A percentile compares a stretch with the other conserved stretches of the same genome.
phyloP scores from a whole-genome alignment of 768 basidiomycete genomes.

The Suillus subluteus region DNA sequence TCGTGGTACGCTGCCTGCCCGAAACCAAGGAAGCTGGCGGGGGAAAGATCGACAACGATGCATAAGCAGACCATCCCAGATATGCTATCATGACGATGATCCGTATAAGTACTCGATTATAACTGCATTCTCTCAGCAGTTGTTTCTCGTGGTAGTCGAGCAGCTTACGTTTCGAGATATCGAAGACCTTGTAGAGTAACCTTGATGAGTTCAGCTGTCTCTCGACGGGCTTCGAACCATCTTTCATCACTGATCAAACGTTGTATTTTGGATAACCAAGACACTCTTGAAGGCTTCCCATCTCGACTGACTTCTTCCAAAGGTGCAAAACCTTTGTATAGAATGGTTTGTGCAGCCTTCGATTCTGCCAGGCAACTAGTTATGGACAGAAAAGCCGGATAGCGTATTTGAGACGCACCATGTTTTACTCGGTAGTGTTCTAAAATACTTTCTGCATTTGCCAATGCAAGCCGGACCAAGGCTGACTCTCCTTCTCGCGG shows the following conservation, averaged over 20 bases:
- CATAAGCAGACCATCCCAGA: slow-evolving; percentile 75
- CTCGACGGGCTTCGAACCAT: slow-evolving; percentile 53
- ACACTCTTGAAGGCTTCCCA: slow-evolving; percentile 38
- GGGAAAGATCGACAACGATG: slow-evolving; percentile 59
- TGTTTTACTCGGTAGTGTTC: slow-evolving; percentile 82
- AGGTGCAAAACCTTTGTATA: slow-evolving; percentile 63
- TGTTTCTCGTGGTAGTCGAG: background rate
- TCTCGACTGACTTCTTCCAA: slow-evolving; percentile 41
- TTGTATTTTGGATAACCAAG: slow-evolving; percentile 47
- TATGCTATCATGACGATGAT: slow-evolving; percentile 74
- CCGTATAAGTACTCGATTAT: slow-evolving; percentile 75
- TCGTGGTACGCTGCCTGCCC: slow-evolving; percentile 15
- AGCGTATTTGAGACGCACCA: slow-evolving; percentile 43
- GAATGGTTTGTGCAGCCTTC: slow-evolving; percentile 58
- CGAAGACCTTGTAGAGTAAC: slow-evolving; percentile 62
- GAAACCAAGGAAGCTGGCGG: slow-evolving; percentile 4
- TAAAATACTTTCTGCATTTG: slow-evolving; percentile 71
- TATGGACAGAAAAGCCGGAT: background rate
- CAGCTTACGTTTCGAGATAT: slow-evolving; percentile 67
- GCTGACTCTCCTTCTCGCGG: slow-evolving; percentile 48
- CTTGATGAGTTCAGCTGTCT: slow-evolving; percentile 55
- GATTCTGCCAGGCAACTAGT: slow-evolving; percentile 45
- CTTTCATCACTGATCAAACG: slow-evolving; percentile 42
- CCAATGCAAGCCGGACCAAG: slow-evolving; percentile 56
- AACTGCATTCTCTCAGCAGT: slow-evolving; percentile 40